Percentiles rank a stretch among this genome's conserved stretches.
phyloP scores from a whole-genome alignment of 169 alveolate genomes.

The Amoebophrya sp. region DNA sequence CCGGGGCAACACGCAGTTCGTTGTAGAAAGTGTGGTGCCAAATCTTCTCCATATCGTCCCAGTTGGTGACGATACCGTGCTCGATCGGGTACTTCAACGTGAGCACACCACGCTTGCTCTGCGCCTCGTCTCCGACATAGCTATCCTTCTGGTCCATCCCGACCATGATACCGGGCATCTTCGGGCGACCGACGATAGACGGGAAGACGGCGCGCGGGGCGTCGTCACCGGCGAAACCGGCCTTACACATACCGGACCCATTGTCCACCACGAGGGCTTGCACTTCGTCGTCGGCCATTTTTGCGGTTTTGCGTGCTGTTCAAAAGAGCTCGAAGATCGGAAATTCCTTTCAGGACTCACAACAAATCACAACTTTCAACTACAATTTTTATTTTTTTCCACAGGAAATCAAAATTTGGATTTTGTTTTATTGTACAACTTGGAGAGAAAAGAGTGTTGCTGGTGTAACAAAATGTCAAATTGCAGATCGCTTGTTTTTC shows the following conservation, averaged over 20 bases:
- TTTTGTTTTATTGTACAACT: too few species aligned
- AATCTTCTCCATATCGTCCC: conserved; percentile 96
- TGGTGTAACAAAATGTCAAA: too few species aligned
- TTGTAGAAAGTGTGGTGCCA: conserved; percentile 98
- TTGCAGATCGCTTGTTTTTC: too few species aligned
- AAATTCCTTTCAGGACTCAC: not conserved
- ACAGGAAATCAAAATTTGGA: too few species aligned
- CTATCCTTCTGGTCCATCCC: conserved; percentile 90
- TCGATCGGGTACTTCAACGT: conserved; percentile 90
- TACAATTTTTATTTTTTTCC: too few species aligned
- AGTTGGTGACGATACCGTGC: conserved; percentile 93
- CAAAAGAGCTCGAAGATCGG: not conserved
- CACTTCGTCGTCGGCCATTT: conserved; percentile 10
- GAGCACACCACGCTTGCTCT: conserved; percentile 89
- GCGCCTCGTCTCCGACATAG: conserved; percentile 97
- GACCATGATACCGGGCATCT: conserved; percentile 79
- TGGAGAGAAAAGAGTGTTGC: too few species aligned
- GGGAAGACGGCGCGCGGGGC: conserved; percentile 57
- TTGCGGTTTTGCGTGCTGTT: not conserved
- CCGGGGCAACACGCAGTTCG: conserved; percentile 95
- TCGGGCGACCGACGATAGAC: conserved; percentile 51
- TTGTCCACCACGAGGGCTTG: conserved; percentile 88
- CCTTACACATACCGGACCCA: conserved; percentile 98
- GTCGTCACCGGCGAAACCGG: conserved; percentile 99
- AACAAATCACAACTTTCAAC: not conserved